Evolutionary conservation across 331 rosid genomes (phyloP).

Genomic region (Malus hybrid): DNA sequence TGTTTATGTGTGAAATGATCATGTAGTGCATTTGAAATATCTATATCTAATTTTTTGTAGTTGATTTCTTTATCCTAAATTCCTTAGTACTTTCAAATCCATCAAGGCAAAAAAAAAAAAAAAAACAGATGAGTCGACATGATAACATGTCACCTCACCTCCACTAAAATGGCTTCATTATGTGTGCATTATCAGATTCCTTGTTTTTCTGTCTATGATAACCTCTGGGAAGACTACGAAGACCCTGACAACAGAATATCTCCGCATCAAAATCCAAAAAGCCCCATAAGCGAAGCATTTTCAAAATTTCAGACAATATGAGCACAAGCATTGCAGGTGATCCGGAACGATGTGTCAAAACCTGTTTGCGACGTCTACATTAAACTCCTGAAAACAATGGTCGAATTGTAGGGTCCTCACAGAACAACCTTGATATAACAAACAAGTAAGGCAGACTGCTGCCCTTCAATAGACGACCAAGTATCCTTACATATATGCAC

Average conservation of each 20-base stretch:
- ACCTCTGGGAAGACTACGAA: conserved; percentile 60
- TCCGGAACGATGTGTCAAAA: conserved; percentile 92
- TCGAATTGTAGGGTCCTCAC: conserved; percentile 5
- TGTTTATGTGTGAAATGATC: not conserved
- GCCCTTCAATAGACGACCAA: too few relatives aligned
- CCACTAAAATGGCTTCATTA: too few relatives aligned
- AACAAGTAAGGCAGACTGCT: not conserved
- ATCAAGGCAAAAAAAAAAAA: too few relatives aligned
- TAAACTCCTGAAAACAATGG: conserved; percentile 14
- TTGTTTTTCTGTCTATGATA: conserved; percentile 79
- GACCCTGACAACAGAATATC: conserved; percentile 68
- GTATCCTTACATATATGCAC: too few relatives aligned
- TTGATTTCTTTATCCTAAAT: too few relatives aligned
- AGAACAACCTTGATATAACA: conserved; percentile 21
- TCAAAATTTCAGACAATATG: conserved; percentile 71
- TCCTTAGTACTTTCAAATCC: too few relatives aligned
- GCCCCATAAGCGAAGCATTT: conserved; percentile 93
- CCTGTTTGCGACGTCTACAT: conserved; percentile 42
- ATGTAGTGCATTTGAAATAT: not conserved
- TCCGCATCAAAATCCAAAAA: conserved; percentile 87
- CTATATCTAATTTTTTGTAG: too few relatives aligned
- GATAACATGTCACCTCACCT: too few relatives aligned
- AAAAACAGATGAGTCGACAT: too few relatives aligned
- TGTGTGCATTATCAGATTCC: conserved; percentile 12
- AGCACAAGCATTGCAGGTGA: conserved; percentile 74